Percentiles rank a stretch among this genome's conserved stretches.
phyloP scores from a whole-genome alignment of 805 yeast species.

The Zygosaccharomyces pseudorouxii region DNA sequence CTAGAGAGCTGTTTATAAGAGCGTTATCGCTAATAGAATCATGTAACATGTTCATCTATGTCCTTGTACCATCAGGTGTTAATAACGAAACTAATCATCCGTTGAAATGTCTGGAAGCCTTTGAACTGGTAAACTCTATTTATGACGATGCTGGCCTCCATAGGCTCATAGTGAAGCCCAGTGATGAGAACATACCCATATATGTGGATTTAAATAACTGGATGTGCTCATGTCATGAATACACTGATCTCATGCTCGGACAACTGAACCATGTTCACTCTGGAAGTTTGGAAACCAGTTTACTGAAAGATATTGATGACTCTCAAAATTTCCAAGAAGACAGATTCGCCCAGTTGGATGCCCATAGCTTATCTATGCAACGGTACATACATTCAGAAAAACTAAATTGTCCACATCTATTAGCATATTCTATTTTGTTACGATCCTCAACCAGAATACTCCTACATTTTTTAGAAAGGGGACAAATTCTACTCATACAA shows the following conservation, averaged over 20 bases:
- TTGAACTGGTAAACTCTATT: slow-evolving; percentile 8
- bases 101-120: background rate
- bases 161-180: slow-evolving; percentile 26
- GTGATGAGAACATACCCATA: slow-evolving; percentile 19
- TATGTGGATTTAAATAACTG: slow-evolving; percentile 31
- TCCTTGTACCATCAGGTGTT: slow-evolving; percentile 14
- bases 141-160: slow-evolving; percentile 17
- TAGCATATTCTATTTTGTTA: slow-evolving; percentile 30
- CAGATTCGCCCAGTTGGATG: slow-evolving; percentile 28
- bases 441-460: slow-evolving; percentile 20
- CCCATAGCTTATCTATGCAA: slow-evolving; percentile 26
- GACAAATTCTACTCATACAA: slow-evolving; percentile 24
- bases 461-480: slow-evolving; percentile 20
- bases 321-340: slow-evolving; percentile 24
- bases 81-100: background rate
- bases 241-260: slow-evolving; percentile 18
- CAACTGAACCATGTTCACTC: slow-evolving; percentile 8
- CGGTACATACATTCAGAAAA: slow-evolving; percentile 24
- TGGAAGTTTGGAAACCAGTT: slow-evolving; percentile 1
- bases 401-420: slow-evolving; percentile 33
- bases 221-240: slow-evolving; percentile 36
- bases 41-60: slow-evolving; percentile 32
- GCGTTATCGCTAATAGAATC: slow-evolving; percentile 36
- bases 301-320: slow-evolving; percentile 20
- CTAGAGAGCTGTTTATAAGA: slow-evolving; percentile 31